A percentile compares a stretch with the other conserved stretches of the same genome.
phyloP scores from a whole-genome alignment of 495 filamentous ascomycete species.

The Trichocladium uniseriatum region DNA sequence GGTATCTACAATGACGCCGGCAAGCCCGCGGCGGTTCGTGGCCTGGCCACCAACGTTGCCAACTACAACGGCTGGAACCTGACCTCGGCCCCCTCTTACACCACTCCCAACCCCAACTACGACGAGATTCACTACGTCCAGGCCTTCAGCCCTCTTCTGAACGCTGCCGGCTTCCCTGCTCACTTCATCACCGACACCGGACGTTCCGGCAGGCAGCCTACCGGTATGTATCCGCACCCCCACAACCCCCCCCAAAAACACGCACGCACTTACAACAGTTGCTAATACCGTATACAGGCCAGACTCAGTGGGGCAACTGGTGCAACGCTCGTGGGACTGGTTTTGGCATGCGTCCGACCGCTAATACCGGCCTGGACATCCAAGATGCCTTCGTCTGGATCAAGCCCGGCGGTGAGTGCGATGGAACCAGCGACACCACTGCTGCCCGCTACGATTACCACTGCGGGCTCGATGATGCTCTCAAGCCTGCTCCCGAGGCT shows the following conservation, averaged over 20 bases:
- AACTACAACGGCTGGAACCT: slow-evolving; percentile 62
- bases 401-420: slow-evolving; percentile 75
- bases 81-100: slow-evolving; percentile 20
- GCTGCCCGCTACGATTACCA: slow-evolving; percentile 59
- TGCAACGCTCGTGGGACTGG: slow-evolving; percentile 63
- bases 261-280: neutral
- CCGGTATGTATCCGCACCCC: slow-evolving; percentile 25
- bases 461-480: slow-evolving; percentile 54
- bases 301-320: slow-evolving; percentile 65
- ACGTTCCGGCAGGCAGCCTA: slow-evolving; percentile 62
- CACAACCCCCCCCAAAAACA: too few species aligned
- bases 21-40: slow-evolving; percentile 56
- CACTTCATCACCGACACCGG: slow-evolving; percentile 63
- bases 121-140: slow-evolving; percentile 68
- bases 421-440: slow-evolving; percentile 58
- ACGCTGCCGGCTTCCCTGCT: slow-evolving; percentile 50
- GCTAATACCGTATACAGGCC: slow-evolving; percentile 24
- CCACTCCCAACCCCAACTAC: slow-evolving; percentile 44
- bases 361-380: slow-evolving; percentile 51
- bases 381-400: slow-evolving; percentile 75
- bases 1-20: slow-evolving; percentile 57
- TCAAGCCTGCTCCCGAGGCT: slow-evolving; percentile 65
- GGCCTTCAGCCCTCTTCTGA: slow-evolving; percentile 55
- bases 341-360: slow-evolving; percentile 53
- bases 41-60: slow-evolving; percentile 70